Percentiles rank a stretch among this genome's conserved stretches.
Conservation (phyloP, 2,329 filamentous ascomycete species). For the Lachnellula suecica region DNA sequence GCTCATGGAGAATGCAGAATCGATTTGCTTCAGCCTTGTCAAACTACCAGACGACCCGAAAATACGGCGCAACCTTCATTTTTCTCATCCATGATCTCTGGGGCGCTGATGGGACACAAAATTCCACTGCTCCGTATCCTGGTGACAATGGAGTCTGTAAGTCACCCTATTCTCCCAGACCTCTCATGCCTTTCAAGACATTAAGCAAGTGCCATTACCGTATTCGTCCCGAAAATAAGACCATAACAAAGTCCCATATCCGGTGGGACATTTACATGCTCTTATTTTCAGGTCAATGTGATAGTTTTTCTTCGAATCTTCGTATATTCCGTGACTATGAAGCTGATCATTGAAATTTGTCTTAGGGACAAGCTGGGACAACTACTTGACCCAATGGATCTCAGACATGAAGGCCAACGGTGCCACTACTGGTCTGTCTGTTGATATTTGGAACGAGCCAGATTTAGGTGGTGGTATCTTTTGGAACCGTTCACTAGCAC, state of each 20-base stretch:
- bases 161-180: not conserved
- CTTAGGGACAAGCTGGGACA: slow-evolving; percentile 40
- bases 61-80: slow-evolving; percentile 44
- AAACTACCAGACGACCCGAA: slow-evolving; percentile 44
- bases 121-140: slow-evolving; percentile 39
- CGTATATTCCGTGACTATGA: too few species aligned
- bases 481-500: slow-evolving; percentile 38
- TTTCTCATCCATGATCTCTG: slow-evolving; percentile 47
- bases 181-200: not conserved
- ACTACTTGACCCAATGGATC: slow-evolving; percentile 40
- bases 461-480: slow-evolving; percentile 35
- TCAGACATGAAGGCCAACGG: slow-evolving; percentile 38
- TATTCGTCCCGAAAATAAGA: not conserved
- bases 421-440: slow-evolving; percentile 38
- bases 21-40: slow-evolving; percentile 44
- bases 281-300: too few species aligned
- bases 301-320: too few species aligned
- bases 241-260: too few species aligned
- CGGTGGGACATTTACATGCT: too few species aligned
- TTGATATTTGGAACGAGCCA: slow-evolving; percentile 55
- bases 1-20: slow-evolving; percentile 8
- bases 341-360: not conserved
- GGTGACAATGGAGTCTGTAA: slow-evolving; percentile 47
- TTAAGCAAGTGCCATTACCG: not conserved
- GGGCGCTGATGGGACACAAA: slow-evolving; percentile 45